These are phyloP conservation scores for Leucocoprinus birnbaumii DNA, from an alignment of 768 basidiomycete species.

Conservation along the genomic window DNA sequence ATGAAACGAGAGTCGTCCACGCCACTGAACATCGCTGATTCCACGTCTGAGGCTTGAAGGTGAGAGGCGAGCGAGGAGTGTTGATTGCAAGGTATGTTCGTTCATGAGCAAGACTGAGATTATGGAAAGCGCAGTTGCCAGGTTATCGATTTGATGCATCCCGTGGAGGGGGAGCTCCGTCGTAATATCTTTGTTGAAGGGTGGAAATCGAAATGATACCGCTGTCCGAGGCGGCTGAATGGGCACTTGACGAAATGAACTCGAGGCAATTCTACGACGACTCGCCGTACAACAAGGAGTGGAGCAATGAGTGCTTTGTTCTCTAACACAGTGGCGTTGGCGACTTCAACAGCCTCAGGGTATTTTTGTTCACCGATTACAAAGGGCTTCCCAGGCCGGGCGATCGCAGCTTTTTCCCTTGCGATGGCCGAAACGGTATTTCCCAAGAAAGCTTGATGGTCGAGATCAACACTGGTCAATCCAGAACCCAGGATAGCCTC, in stretches of 20 bases:
- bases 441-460: conserved; percentile 92
- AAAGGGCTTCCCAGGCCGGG: conserved; percentile 56
- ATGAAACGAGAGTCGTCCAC: conserved; percentile 80
- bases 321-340: conserved; percentile 38
- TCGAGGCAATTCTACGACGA: conserved; percentile 25
- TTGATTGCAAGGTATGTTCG: conserved; percentile 19
- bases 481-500: conserved; percentile 71
- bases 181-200: conserved; percentile 41
- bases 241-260: conserved; percentile 15
- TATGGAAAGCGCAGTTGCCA: conserved; percentile 64
- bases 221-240: conserved; percentile 35
- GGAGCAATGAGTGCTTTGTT: conserved; percentile 39
- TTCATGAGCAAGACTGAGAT: conserved; percentile 50
- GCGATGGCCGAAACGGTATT: conserved; percentile 72
- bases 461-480: conserved; percentile 84
- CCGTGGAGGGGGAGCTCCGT: conserved; percentile 70
- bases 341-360: conserved; percentile 45
- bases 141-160: conserved; percentile 81
- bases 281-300: conserved; percentile 39
- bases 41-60: conserved; percentile 51
- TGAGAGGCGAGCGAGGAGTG: conserved; percentile 37
- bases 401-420: conserved; percentile 80
- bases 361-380: conserved; percentile 66
- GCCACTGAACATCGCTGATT: conserved; percentile 64
- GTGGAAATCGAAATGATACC: conserved; percentile 39